Evolutionary conservation across 1,139 yeast species (phyloP), one percentile per base, ranked within the genome.

Genomic region (Lodderomyces metapsilosis): DNA sequence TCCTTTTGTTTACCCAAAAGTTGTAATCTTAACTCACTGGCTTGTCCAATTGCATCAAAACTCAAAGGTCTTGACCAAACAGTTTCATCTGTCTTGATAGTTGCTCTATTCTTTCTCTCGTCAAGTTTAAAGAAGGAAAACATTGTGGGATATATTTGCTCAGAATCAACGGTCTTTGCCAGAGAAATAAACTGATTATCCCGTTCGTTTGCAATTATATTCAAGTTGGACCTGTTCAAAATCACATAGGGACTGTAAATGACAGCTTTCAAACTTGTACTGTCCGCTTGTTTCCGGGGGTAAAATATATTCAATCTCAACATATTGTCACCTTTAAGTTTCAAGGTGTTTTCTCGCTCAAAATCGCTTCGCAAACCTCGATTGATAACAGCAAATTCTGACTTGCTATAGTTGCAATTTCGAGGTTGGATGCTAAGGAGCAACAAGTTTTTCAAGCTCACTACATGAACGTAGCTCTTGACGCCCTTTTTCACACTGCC

Each of bases 41-140:
- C 71, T 51, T 88, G 94, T 0, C 98, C 98, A 45, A 92, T 76
- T 2, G 96, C 95, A 58, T 91, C 97, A 54, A 92, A 82, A 59
- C 95, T 84, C 36, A 88, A 68, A 1, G 89, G 88, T 0, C 69
- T 61, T 45, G 96, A 86, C 81, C 88, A 78, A n/a, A 71, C 69
- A 0, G 95, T 84, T 43, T 86, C 88, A 2, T 78, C 87, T 24
- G 88, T 70, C 46, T 76, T 75, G 10, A 91, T 54, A n/a, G 75
- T 59, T 0, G 94, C 95, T 45, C 95, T 71, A 52, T 84, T 84
- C 36, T 74, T 76, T 36, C 82, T 74, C 42, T 80, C 84, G 9
- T 65, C 68, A 36, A 71, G 77, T 24, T 67, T 69, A 17, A 80
- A 84, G 57, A 88, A 91, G 0, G 98, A 91, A 67, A 92, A 91